These are phyloP conservation scores for Escallonia herrerae DNA, from an alignment of 129 eudicot species.

Conservation along the genomic window DNA sequence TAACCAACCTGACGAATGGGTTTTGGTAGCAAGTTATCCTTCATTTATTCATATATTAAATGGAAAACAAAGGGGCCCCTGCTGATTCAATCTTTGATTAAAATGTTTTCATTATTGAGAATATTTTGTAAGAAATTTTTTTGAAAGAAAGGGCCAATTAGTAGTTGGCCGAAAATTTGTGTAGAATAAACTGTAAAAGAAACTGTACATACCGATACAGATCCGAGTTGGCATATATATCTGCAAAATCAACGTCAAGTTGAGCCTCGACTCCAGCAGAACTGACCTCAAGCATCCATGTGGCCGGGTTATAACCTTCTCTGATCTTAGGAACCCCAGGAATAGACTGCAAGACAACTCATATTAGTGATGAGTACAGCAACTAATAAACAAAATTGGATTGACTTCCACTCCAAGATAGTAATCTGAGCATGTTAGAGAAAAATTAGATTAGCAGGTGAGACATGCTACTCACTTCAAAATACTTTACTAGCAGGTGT, in stretches of 20 bases:
- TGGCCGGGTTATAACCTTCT: conserved; percentile 73
- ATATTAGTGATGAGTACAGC: not conserved
- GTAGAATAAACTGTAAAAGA: not conserved
- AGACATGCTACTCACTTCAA: conserved; percentile 40
- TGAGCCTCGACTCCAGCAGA: conserved; percentile 46
- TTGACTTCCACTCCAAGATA: too few species aligned
- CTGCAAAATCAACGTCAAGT: conserved; percentile 55
- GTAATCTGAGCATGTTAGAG: not conserved
- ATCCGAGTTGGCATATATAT: conserved; percentile 46
- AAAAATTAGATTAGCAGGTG: not conserved
- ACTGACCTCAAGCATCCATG: conserved; percentile 82
- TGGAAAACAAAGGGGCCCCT: too few species aligned
- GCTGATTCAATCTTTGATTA: too few species aligned
- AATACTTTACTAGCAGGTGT: conserved; percentile 49
- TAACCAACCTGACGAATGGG: too few species aligned
- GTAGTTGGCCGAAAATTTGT: not conserved
- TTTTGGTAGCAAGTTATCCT: too few species aligned
- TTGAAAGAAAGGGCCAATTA: not conserved
- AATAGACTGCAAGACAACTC: conserved; percentile 29
- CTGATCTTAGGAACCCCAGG: conserved; percentile 63
- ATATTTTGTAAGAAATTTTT: too few species aligned
- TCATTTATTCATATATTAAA: too few species aligned
- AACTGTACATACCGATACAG: conserved; percentile 33
- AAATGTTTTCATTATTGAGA: too few species aligned
- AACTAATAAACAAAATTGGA: not conserved